Base-by-base conservation (phyloP, 352 stramenopile species). In the Phytophthora sansomeana region DNA sequence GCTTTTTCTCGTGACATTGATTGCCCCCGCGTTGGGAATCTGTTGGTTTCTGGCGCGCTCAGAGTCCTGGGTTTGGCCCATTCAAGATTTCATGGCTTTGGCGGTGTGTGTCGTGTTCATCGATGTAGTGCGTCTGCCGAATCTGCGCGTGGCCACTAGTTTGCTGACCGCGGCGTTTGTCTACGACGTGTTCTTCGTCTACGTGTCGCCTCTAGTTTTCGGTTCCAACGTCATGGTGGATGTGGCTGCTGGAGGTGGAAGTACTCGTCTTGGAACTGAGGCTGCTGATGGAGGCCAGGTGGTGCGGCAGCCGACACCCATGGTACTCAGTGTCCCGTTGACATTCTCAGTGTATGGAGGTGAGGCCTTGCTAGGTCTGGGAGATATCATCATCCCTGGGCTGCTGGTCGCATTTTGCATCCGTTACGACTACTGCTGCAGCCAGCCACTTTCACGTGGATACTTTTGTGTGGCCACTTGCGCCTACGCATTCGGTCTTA, bases 171-270 rank as follows among this genome's bases (percentile, higher is more conserved):
- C 92, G 14, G 92, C 93, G 1, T 97, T 98, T 69, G 77, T 95
- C 48, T 98, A 98, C 72, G 93, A 98, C 69, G 92, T 98, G 28
- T 98, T 98, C 69, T 98, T 98, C 75, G 92, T 98, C 29, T 98
- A 97, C 77, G 57, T 98, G 6, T 97, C 90, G 0, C 93, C 93
- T 1, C 67, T 87, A 6, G 58, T 97, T 4, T 95, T 96, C 48
- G 77, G 79, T 13, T 84, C 85, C 17, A 93, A 79, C 30, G 86
- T 98, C 24, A 98, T 98, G 93, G 83, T 98, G 19, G 91, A 92
- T 55, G 93, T 98, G 3, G 93, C 92, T 0, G 96, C 93, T 17
- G 85, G 77, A 30, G 88, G 85, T 43, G 65, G 54, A n/a, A 74
- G 54, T 6, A 59, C 35, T 29, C 44, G 30, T n/a, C 35, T 69